phyloP scores from a whole-genome alignment of 345 rosid genomes.

The Ceriops tagal region DNA sequence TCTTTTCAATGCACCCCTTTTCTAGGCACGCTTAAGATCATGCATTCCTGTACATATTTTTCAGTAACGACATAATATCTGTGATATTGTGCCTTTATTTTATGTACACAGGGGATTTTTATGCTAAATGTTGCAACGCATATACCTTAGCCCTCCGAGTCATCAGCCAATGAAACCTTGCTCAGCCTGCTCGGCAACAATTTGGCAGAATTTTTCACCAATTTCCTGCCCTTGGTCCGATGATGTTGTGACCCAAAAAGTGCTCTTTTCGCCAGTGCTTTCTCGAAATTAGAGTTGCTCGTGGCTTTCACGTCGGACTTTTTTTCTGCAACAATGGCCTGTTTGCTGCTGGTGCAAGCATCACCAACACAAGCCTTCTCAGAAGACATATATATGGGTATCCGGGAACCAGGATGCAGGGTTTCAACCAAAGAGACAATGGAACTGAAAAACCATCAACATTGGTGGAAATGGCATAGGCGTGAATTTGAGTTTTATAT shows the following conservation, averaged over 20 bases:
- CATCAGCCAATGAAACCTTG: slow-evolving; percentile 50
- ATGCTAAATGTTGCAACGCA: background rate
- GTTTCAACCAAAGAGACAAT: background rate
- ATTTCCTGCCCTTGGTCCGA: slow-evolving; percentile 28
- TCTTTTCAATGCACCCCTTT: background rate
- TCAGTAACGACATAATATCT: background rate
- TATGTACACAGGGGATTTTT: background rate
- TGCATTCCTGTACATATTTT: background rate
- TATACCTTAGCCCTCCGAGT: slow-evolving; percentile 16
- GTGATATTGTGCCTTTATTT: too few species aligned
- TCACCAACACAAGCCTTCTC: slow-evolving; percentile 19
- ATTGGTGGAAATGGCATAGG: slow-evolving; percentile 4
- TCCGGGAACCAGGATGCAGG: background rate
- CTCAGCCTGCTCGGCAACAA: slow-evolving; percentile 45
- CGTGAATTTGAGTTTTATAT: slow-evolving; percentile 1
- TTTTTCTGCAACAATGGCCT: slow-evolving; percentile 15
- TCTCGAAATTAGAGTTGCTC: slow-evolving; percentile 29
- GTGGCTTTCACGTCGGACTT: slow-evolving; percentile 7
- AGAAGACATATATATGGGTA: slow-evolving; percentile 28
- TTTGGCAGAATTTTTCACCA: slow-evolving; percentile 14
- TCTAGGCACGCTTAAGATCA: background rate
- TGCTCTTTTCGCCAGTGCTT: slow-evolving; percentile 43
- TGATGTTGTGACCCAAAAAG: slow-evolving; percentile 32
- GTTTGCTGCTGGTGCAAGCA: slow-evolving; percentile 19
- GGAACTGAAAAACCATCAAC: slow-evolving; percentile 5